Base-by-base conservation (phyloP, 225 moss, liverwort and hornwort genomes). In the Thuidium tamariscinum region DNA sequence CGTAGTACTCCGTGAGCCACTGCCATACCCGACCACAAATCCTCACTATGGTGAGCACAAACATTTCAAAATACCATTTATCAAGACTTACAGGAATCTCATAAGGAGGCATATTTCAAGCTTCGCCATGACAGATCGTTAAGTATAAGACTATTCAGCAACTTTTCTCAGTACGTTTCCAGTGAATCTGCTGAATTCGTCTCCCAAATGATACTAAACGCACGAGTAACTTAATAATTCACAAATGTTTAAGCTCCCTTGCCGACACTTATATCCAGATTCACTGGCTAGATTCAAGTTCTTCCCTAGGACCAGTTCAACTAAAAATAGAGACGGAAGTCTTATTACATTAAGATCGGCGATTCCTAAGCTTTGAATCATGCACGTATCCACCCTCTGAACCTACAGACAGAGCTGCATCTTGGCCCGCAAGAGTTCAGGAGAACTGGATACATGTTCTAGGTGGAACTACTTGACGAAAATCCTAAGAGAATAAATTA, bases 1-100 rank as follows among this genome's bases (percentile, higher is more conserved):
- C 97, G 85, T 98, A 96, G 87, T 98, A 96, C 90, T 98, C 97
- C 87, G 97, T 94, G 75, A 98, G 93, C 97, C 96, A 98, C 96
- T 96, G 96, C 60, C 91, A 93, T 77, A 85, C 34, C 88, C 80
- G 61, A 84, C 39, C 79, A 86, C 82, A 88, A 82, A 84, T 70
- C 82, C 78, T 72, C 88, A 56, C 26, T 55, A 73, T 78, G 72
- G 60, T 75, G 13, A 51, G 44, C 83, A 81, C 51, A 70, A 77
- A 65, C 49, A 83, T 48, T 61, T 81, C 80, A 79, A 71, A 61
- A 48, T 36, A 48, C 29, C 46, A 67, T 41, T 62, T 59, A 82
- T 51, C 64, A 63, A 79, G 59, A 59, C 63, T 67, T 65, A 8
- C 1, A 68, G 63, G 36, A 82, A 74, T 55, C 46, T 57, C 17